phyloP scores from a whole-genome alignment of 352 stramenopile genomes.

The Phytophthora idaei region DNA sequence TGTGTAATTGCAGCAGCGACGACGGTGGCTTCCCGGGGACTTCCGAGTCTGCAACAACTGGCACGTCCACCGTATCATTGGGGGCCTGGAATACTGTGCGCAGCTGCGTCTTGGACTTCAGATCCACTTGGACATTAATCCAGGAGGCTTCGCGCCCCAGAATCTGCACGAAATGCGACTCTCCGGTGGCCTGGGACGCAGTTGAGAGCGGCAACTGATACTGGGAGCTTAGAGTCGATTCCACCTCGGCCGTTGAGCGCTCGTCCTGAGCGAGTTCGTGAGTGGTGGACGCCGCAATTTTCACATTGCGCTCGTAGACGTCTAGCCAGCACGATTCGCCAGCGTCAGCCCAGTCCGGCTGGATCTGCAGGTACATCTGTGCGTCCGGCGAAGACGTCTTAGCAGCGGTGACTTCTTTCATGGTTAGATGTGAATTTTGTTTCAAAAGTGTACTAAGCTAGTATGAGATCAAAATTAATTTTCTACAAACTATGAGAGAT shows the following conservation, averaged over 20 bases:
- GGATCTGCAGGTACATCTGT: slow-evolving; percentile 65
- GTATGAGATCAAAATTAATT: too few species aligned
- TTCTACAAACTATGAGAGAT: too few species aligned
- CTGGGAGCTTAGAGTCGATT: slow-evolving; percentile 40
- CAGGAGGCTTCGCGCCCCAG: slow-evolving; percentile 40
- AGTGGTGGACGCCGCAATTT: slow-evolving; percentile 13
- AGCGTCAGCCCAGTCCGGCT: slow-evolving; percentile 54
- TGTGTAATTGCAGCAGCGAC: slow-evolving; percentile 44
- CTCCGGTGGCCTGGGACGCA: background rate
- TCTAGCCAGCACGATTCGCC: slow-evolving; percentile 54
- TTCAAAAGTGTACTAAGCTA: too few species aligned
- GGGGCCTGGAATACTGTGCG: slow-evolving; percentile 64
- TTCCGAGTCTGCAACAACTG: slow-evolving; percentile 2
- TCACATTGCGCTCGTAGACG: slow-evolving; percentile 54
- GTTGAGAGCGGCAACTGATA: slow-evolving; percentile 50
- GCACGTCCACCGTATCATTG: slow-evolving; percentile 42
- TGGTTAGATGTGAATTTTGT: background rate
- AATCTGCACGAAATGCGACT: slow-evolving; percentile 44
- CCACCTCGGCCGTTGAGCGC: slow-evolving; percentile 12
- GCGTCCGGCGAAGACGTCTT: slow-evolving; percentile 10
- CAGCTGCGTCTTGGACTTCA: slow-evolving; percentile 17
- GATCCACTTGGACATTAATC: slow-evolving; percentile 50
- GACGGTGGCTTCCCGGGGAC: background rate
- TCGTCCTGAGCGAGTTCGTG: slow-evolving; percentile 22
- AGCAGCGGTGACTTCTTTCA: slow-evolving; percentile 12